A percentile compares a stretch with the other conserved stretches of the same genome.
Conservation (phyloP, 1,284 basidiomycete species). For the Boletus austroedulis region DNA sequence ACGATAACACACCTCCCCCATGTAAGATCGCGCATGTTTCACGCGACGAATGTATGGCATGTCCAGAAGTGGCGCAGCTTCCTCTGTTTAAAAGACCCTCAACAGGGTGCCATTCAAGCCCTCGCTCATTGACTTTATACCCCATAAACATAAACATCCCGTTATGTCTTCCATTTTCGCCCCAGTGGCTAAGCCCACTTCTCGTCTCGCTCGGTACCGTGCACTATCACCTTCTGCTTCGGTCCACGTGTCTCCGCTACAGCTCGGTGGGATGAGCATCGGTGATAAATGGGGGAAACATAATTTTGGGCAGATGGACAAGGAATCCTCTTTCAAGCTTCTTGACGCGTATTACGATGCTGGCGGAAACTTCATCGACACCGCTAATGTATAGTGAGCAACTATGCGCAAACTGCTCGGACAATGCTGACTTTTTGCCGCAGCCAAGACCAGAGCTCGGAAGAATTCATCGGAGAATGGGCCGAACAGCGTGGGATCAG, state of each 20-base stretch:
- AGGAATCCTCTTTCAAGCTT: neutral
- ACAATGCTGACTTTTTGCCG: neutral
- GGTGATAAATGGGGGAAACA: conserved; percentile 3
- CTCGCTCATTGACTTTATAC: no score
- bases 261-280: conserved; percentile 4
- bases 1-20: no score
- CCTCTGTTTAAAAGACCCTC: no score
- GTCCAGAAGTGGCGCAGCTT: no score
- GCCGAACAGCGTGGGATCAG: conserved; percentile 47
- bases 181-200: conserved; percentile 4
- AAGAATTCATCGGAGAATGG: conserved; percentile 59
- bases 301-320: conserved; percentile 1
- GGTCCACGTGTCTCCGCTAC: neutral
- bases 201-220: conserved; percentile 2
- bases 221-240: neutral
- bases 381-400: no score
- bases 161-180: neutral
- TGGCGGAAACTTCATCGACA: conserved; percentile 5
- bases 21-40: no score
- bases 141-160: no score
- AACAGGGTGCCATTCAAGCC: no score
- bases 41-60: no score
- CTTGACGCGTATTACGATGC: neutral
- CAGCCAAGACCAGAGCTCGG: conserved; percentile 51
- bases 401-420: no score